phyloP scores from a whole-genome alignment of 1,284 basidiomycete species.

The Naganishia cerealis region DNA sequence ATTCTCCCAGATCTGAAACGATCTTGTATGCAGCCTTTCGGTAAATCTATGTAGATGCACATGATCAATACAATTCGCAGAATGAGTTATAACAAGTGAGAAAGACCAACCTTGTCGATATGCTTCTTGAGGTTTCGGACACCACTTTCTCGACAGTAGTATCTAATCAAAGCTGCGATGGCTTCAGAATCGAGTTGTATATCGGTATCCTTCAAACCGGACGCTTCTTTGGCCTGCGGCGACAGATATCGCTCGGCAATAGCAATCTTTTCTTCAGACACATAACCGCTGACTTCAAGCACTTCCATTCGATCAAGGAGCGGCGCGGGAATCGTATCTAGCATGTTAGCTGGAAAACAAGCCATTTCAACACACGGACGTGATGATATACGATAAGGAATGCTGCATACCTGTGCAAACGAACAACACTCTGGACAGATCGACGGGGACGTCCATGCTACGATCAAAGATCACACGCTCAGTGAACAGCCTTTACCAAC shows the following conservation, averaged over 20 bases:
- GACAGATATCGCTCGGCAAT: constrained; percentile 90
- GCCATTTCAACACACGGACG: constrained; percentile 14
- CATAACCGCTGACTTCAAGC: constrained; percentile 93
- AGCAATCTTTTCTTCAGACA: constrained; percentile 90
- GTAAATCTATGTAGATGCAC: constrained; percentile 73
- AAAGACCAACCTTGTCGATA: constrained; percentile 75
- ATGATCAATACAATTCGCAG: constrained; percentile 19
- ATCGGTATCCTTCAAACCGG: constrained; percentile 80
- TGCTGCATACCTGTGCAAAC: constrained; percentile 75
- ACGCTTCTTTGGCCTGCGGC: constrained; percentile 89
- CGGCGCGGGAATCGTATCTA: constrained; percentile 94
- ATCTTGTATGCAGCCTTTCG: constrained; percentile 93
- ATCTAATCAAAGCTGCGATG: constrained; percentile 88
- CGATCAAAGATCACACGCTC: not conserved
- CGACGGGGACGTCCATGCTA: constrained; percentile 95
- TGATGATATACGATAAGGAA: not conserved
- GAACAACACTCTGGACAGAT: constrained; percentile 92
- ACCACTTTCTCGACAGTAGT: constrained; percentile 95
- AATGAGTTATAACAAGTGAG: constrained; percentile 70
- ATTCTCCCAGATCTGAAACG: constrained; percentile 87
- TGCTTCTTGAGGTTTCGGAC: constrained; percentile 93
- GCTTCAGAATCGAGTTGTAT: constrained; percentile 74
- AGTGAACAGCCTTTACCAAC: not conserved
- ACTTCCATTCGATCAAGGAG: constrained; percentile 97
- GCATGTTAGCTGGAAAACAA: constrained; percentile 69